Evolutionary conservation across 768 basidiomycete genomes (phyloP).

Genomic region (Trametes cubensis): DNA sequence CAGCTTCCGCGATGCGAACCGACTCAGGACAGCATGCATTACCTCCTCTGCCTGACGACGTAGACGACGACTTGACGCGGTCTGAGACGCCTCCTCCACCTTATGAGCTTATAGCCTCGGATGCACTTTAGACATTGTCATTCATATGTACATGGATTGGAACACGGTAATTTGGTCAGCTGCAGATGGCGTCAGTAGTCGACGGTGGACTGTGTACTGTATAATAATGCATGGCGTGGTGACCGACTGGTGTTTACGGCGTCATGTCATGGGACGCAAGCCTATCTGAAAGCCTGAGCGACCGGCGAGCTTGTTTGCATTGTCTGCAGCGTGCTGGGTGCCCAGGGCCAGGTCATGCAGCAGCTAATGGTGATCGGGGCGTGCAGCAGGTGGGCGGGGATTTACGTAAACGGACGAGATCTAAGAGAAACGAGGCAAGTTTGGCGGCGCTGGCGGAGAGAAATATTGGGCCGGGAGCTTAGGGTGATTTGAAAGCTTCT

Average conservation of each 20-base stretch:
- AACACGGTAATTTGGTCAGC: too few species aligned
- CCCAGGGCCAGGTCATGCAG: not conserved
- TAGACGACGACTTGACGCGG: slow-evolving; percentile 12
- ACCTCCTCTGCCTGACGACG: slow-evolving; percentile 17
- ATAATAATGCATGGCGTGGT: too few species aligned
- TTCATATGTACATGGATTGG: not conserved
- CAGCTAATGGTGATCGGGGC: not conserved
- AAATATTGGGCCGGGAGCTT: slow-evolving; percentile 8
- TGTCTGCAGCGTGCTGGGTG: not conserved
- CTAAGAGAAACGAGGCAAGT: slow-evolving; percentile 24
- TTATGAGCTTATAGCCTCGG: slow-evolving; percentile 22
- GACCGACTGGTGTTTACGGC: too few species aligned
- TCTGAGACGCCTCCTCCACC: slow-evolving; percentile 26
- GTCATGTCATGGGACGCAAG: too few species aligned
- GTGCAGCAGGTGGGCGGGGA: not conserved
- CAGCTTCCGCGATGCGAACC: not conserved
- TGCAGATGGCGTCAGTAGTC: too few species aligned
- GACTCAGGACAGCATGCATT: not conserved
- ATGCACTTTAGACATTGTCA: not conserved
- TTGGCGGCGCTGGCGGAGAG: slow-evolving; percentile 12
- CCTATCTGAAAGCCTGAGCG: too few species aligned
- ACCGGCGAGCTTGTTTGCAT: not conserved
- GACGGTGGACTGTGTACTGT: too few species aligned
- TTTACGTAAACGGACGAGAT: slow-evolving; percentile 23
- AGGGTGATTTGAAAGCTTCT: not conserved